Evolutionary conservation across 2,329 filamentous ascomycete species (phyloP), one percentile per base, ranked within the genome.

Genomic region (Graphilbum fragrans): DNA sequence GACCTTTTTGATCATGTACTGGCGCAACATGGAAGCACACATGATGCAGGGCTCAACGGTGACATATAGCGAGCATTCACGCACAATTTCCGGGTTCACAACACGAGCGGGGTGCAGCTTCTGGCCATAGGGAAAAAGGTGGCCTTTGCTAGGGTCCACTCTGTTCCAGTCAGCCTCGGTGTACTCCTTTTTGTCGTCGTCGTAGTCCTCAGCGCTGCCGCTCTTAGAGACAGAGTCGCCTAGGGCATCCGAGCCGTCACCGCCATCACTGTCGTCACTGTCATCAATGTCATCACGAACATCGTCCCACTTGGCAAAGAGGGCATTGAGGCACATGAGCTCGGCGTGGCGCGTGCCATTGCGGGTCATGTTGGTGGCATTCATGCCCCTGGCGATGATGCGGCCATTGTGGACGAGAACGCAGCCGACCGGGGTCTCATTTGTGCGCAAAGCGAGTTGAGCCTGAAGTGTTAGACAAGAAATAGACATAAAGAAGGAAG

Each of bases 21-120:
- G 93, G 39, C 87, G 78, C 39, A 98, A 72, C 41, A 93, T 77
- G 7, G 87, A 93, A 12, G 92, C 92, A 58, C 92, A 98, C 92
- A 98, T 98, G 64, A 98, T 86, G 60, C 92, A 98, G 5, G 92
- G 92, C 63, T 98, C 93, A 41, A 98, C 90, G 0, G 92, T 98
- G 38, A 98, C 92, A 60, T 98, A 98, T 39, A 98, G 75, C 10
- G 79, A 82, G 51, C 72, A 72, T 49, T 88, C 75, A 32, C 67
- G 68, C 50, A 96, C 69, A 47, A 90, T 74, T 12, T 70, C 72
- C 27, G 76, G 72, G 41, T 81, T 72, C 49, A 92, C 72, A 40
- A 69, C 70, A 19, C 71, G 61, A 3, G 61, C 60, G 0, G 69
- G 66, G 45, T 74, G 65, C 1, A 73, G 62, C 54, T 76, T 77